A percentile compares a stretch with the other conserved stretches of the same genome.
Conservation (phyloP, 768 basidiomycete species). For the Trametes meyenii region DNA sequence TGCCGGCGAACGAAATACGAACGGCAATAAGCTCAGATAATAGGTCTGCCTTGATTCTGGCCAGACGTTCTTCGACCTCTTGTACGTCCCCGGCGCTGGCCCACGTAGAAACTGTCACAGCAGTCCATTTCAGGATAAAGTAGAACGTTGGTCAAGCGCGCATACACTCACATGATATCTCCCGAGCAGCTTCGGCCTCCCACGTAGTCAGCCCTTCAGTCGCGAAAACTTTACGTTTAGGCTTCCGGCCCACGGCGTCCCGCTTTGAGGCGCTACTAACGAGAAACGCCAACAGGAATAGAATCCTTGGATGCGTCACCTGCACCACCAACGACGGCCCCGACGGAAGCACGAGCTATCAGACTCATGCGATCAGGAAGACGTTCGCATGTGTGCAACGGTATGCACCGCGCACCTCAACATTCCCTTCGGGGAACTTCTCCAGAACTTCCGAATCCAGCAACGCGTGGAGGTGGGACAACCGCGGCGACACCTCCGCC, state of each 20-base stretch:
- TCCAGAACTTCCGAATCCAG: constrained; percentile 61
- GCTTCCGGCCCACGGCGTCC: constrained; percentile 73
- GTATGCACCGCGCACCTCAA: constrained; percentile 35
- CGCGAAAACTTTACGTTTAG: constrained; percentile 73
- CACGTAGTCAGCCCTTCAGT: constrained; percentile 57
- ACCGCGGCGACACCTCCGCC: constrained; percentile 48
- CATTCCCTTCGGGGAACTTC: constrained; percentile 41
- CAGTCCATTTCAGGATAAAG: background rate
- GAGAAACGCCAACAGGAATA: constrained; percentile 68
- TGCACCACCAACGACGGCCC: constrained; percentile 54
- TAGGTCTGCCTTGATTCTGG: constrained; percentile 71
- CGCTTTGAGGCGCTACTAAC: constrained; percentile 68
- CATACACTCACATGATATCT: constrained; percentile 41
- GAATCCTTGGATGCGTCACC: constrained; percentile 66
- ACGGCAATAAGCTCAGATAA: constrained; percentile 72
- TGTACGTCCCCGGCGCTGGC: constrained; percentile 53
- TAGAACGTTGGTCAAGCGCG: background rate
- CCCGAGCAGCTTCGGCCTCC: constrained; percentile 49
- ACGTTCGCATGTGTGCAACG: background rate
- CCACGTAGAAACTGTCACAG: constrained; percentile 54
- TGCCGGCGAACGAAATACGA: constrained; percentile 26
- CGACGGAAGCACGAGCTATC: constrained; percentile 35
- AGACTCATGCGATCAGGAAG: background rate
- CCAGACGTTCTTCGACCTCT: constrained; percentile 50
- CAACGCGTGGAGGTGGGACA: constrained; percentile 64